Conservation (phyloP, 2,329 filamentous ascomycete genomes). For the Dryadomyces quercus-mongolicae region DNA sequence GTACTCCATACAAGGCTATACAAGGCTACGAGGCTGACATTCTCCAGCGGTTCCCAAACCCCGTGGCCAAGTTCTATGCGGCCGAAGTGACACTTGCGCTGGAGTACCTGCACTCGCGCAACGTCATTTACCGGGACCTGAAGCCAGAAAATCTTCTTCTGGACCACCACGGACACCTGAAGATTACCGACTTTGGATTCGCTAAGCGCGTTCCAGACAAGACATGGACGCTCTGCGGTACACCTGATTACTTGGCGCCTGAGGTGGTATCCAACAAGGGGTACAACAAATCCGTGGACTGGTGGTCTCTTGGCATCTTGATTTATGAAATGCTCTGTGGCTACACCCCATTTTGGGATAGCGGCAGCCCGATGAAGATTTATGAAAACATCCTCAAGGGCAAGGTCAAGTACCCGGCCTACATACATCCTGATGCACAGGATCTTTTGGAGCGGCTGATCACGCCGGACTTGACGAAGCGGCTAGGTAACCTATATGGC, state of each 20-base stretch:
- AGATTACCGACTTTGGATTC: slow-evolving; percentile 98
- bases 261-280: slow-evolving; percentile 99
- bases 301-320: slow-evolving; percentile 97
- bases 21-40: background rate
- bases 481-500: slow-evolving; percentile 84
- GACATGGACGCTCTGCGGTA: slow-evolving; percentile 97
- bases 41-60: slow-evolving; percentile 88
- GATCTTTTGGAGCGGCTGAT: slow-evolving; percentile 87
- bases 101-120: slow-evolving; percentile 86
- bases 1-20: background rate
- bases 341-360: slow-evolving; percentile 98
- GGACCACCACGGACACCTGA: slow-evolving; percentile 85
- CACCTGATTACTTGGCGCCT: slow-evolving; percentile 91
- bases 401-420: slow-evolving; percentile 90
- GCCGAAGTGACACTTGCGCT: slow-evolving; percentile 92
- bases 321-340: slow-evolving; percentile 99
- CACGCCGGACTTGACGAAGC: slow-evolving; percentile 87
- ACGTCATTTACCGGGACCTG: slow-evolving; percentile 96
- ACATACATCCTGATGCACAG: slow-evolving; percentile 88
- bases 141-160: slow-evolving; percentile 91
- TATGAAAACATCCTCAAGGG: slow-evolving; percentile 98
- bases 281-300: slow-evolving; percentile 99
- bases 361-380: slow-evolving; percentile 95
- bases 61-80: slow-evolving; percentile 97
- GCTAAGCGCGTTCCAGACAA: slow-evolving; percentile 97